Percentiles rank a stretch among this genome's conserved stretches.
phyloP scores from a whole-genome alignment of 2,329 filamentous ascomycete genomes.

The Tolypocladium sp. region DNA sequence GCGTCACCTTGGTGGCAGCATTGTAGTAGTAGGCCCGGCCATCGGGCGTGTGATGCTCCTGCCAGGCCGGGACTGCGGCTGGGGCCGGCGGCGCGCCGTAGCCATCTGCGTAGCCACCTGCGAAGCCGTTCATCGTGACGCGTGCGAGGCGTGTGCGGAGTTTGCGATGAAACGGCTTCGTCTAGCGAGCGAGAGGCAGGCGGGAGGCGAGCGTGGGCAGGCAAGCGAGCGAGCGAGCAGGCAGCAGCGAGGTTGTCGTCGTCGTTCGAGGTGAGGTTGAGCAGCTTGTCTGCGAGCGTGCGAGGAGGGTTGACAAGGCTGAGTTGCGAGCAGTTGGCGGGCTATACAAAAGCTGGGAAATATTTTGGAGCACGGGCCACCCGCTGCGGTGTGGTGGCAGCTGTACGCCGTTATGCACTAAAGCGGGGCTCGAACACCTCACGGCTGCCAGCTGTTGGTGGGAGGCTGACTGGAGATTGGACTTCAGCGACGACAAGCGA shows the following conservation, averaged over 20 bases:
- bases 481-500: background rate
- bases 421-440: background rate
- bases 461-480: background rate
- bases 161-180: background rate
- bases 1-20: constrained; percentile 70
- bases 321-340: background rate
- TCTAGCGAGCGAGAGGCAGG: background rate
- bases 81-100: constrained; percentile 34
- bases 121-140: constrained; percentile 48
- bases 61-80: constrained; percentile 52
- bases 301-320: background rate
- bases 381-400: background rate
- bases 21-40: constrained; percentile 92
- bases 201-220: background rate
- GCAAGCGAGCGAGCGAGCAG: background rate
- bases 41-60: constrained; percentile 71
- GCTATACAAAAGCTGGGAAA: background rate
- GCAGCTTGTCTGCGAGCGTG: background rate
- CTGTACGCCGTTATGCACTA: background rate
- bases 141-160: constrained; percentile 4
- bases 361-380: constrained; percentile 14
- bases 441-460: background rate
- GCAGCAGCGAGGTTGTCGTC: background rate
- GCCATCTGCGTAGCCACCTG: constrained; percentile 34
- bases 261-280: background rate